Base-by-base conservation (phyloP, 176 grass and related monocot genomes). In the Poa annua region DNA sequence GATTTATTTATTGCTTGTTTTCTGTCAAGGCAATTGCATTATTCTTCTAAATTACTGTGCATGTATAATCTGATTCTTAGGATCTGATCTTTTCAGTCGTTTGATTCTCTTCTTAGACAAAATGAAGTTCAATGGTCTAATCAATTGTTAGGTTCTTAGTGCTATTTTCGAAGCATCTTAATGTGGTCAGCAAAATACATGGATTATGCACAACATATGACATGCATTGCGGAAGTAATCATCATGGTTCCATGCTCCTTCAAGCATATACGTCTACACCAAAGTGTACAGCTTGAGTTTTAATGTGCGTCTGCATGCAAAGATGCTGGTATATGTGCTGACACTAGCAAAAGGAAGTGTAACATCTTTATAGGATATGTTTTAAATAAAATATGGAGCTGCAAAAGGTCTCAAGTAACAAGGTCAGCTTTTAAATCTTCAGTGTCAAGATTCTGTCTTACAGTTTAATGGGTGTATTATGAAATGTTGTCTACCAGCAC, bases 251-350 rank as follows among this genome's bases (percentile, higher is more conserved):
- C 67, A 82, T 24, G 29, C 71, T 85, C 71, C 64, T 77, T 71
- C 53, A 77, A 77, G 56, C 26, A 20, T 80, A 56, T 34, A 45
- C 6, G 6, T 22, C 35, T 56, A 51, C 22, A 35, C 26, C 57
- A 51, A 74, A 16, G 26, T 77, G 74, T 69, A 54, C 63, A 55
- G 71, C 17, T 63, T 77, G 10, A 25, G n/a, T 71, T 52, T 72
- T 77, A 65, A 35, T 85, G 17, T 36, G 63, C 85, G 7, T 47
- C 29, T 22, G 6, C 3, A 35, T 74, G 57, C 81, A 74, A 90
- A 67, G 16, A 67, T 90, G 66, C 48, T 75, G 67, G 50, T 79
- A 66, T 69, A 83, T 60, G 70, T 89, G 39, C 69, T 83, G 57
- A 79, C 80, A 66, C 12, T 69, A 86, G 50, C 12, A 42, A 83